phyloP scores from a whole-genome alignment of 2,329 filamentous ascomycete species.

The Periconia digitata region DNA sequence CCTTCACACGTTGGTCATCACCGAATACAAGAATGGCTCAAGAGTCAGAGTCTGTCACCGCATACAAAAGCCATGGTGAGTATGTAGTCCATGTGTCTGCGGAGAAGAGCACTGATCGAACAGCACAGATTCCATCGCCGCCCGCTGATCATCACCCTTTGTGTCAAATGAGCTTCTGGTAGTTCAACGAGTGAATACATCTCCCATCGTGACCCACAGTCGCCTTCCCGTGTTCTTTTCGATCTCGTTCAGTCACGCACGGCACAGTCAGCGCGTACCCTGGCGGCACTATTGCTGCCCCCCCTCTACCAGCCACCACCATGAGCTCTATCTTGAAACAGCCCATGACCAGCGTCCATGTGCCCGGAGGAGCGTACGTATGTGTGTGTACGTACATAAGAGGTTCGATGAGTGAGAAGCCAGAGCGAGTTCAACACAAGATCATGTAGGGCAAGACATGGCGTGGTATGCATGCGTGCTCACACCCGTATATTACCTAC shows the following conservation, averaged over 20 bases:
- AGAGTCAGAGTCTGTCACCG: no score
- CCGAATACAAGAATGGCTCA: no score
- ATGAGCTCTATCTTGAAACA: not conserved
- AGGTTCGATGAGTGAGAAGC: not conserved
- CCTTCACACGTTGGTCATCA: no score
- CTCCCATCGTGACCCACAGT: no score
- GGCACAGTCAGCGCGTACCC: not conserved
- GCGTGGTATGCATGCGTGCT: no score
- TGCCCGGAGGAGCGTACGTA: not conserved
- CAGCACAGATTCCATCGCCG: no score
- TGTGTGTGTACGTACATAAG: not conserved
- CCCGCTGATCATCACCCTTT: not conserved
- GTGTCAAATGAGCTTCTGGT: not conserved
- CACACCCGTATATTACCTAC: not conserved
- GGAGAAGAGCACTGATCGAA: no score
- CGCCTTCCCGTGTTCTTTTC: no score
- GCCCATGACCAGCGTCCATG: not conserved
- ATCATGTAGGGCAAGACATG: not conserved
- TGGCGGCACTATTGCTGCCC: not conserved
- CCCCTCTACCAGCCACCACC: not conserved
- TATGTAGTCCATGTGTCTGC: no score
- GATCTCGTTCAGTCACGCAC: no score
- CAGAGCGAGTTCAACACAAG: not conserved
- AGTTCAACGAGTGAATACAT: not conserved
- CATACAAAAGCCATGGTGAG: no score